Base-by-base conservation (phyloP, 805 yeast genomes). In the Cyberlindnera maritima region DNA sequence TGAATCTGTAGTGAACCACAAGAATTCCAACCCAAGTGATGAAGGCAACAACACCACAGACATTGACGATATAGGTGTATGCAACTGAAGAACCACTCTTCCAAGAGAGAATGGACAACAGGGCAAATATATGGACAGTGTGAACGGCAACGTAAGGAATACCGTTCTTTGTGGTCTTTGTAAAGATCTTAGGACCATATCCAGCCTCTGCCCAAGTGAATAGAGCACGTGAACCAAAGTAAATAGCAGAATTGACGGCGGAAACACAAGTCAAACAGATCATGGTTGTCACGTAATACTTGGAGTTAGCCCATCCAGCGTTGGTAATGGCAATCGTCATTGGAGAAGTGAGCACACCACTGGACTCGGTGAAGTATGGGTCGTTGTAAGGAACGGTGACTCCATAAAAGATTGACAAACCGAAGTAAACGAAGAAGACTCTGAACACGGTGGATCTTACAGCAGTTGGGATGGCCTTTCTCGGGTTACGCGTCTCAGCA, bases 11-110 rank as follows among this genome's bases (percentile, higher is more conserved):
- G 64, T 84, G 90, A 6, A 82, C 70, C 29, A 75, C 65, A 25
- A 81, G 72, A 49, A 84, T 82, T 59, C 79, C 74, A 29, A 79
- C 74, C 91, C 91, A 83, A 21, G 85, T 72, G 50, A 84, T 79
- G 55, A 85, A 77, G 36, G 91, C 90, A 12, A 88, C 81, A 39
- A 84, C 85, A 40, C 87, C 86, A 14, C 87, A 75, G 54, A 85
- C 83, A 61, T 81, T 83, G 54, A 84, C 70, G 47, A 85, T 72
- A 87, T 90, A 85, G 54, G 72, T 66, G 67, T 85, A 85, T 17
- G 83, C 90, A 6, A 74, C 71, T 21, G 65, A 61, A 47, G 86
- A 85, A 46, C 76, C 70, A 19, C 80, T 73, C 37, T 67, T 60
- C 4, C 79, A 79, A 62, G 85, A 66, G 64, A 77, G 80, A 7